phyloP scores from a whole-genome alignment of 257 asterid species.

The Nicotiana obtusifolia region DNA sequence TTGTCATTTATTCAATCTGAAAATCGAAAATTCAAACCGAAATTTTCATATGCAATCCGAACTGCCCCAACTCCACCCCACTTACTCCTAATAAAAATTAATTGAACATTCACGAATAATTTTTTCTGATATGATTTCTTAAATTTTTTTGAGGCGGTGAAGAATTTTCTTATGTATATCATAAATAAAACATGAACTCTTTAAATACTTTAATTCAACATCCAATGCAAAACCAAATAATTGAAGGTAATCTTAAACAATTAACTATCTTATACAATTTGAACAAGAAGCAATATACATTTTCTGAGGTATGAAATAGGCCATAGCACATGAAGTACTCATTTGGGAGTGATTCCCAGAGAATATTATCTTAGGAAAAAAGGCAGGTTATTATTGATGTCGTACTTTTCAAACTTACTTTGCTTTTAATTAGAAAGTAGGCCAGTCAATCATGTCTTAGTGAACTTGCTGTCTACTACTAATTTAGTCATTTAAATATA shows the following conservation, averaged over 20 bases:
- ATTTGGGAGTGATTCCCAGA: slow-evolving; percentile 6
- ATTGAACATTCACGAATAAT: too few relatives aligned
- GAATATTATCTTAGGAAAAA: slow-evolving; percentile 8
- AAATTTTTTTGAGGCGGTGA: too few relatives aligned
- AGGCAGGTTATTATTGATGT: slow-evolving; percentile 9
- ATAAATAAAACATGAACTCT: not conserved
- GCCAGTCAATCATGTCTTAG: slow-evolving; percentile 12
- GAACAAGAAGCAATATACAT: not conserved
- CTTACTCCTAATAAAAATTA: too few relatives aligned
- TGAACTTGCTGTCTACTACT: not conserved
- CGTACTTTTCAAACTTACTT: not conserved
- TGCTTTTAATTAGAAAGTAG: not conserved
- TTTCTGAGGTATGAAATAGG: not conserved
- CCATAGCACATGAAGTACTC: slow-evolving; percentile 5
- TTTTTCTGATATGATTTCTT: too few relatives aligned
- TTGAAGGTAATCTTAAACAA: not conserved
- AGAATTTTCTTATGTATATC: too few relatives aligned
- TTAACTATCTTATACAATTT: not conserved
- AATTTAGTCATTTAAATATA: slow-evolving; percentile 2
- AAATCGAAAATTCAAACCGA: too few relatives aligned
- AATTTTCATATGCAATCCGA: too few relatives aligned
- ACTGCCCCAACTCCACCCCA: too few relatives aligned
- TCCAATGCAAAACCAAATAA: not conserved
- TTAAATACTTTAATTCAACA: not conserved
- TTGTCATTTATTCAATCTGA: too few relatives aligned